Conservation (phyloP, 2,329 filamentous ascomycete genomes). For the Colletotrichum gloeosporioides region DNA sequence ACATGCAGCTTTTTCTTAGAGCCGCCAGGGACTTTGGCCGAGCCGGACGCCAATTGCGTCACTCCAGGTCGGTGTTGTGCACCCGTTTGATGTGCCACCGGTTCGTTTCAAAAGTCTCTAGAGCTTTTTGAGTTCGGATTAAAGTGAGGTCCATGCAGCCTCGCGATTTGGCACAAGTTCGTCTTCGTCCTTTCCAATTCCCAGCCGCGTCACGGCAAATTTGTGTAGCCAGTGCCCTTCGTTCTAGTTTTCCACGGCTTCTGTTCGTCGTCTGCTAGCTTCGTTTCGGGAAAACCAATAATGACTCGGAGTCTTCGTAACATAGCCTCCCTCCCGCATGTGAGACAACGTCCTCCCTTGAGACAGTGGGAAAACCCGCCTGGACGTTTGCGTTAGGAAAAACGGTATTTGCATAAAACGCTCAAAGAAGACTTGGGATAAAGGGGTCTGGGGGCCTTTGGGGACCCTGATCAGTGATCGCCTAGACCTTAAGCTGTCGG, state of each 20-base stretch:
- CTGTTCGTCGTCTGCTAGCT: not conserved
- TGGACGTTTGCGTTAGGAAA: not conserved
- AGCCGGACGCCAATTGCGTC: not conserved
- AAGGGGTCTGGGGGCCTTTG: not conserved
- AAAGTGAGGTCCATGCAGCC: slow-evolving; percentile 1
- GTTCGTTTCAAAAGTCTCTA: slow-evolving; percentile 1
- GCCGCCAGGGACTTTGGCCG: not conserved
- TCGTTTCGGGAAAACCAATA: not conserved
- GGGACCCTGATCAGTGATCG: not conserved
- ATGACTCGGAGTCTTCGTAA: not conserved
- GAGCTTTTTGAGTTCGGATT: not conserved
- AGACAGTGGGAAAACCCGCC: not conserved
- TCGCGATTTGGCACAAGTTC: not conserved
- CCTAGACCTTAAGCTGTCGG: not conserved
- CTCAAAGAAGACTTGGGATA: not conserved
- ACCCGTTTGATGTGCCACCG: not conserved
- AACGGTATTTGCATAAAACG: not conserved
- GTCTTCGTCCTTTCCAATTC: not conserved
- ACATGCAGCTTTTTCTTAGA: not conserved
- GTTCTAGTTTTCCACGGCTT: not conserved
- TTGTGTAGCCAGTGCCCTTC: not conserved
- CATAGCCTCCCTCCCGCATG: not conserved
- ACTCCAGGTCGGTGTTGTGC: not conserved
- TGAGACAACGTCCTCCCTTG: not conserved
- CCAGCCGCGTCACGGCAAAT: not conserved